Evolutionary conservation across 2,329 filamentous ascomycete species (phyloP).

Genomic region (Aspergillus jensenii): DNA sequence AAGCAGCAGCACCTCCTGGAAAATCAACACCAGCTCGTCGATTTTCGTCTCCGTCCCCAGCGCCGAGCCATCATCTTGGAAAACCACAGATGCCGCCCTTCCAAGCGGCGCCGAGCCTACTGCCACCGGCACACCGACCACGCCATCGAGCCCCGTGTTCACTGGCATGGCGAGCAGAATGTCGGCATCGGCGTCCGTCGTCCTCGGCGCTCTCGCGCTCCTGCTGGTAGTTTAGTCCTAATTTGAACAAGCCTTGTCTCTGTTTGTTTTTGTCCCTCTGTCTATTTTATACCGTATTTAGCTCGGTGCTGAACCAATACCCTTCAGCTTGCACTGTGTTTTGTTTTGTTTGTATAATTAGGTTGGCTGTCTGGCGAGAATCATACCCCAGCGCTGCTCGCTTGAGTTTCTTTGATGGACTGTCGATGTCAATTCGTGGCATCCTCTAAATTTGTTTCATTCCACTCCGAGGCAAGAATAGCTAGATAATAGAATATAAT

Average conservation of each 20-base stretch:
- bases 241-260: not conserved
- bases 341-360: not conserved
- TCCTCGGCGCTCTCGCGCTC: constrained; percentile 19
- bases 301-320: not conserved
- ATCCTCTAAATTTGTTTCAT: too few relatives aligned
- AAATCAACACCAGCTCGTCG: constrained; percentile 1
- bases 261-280: not conserved
- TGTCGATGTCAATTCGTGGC: too few relatives aligned
- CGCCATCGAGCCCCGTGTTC: constrained; percentile 20
- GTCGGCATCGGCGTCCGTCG: constrained; percentile 12
- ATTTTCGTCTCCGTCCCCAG: not conserved
- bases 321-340: not conserved
- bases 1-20: not conserved
- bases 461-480: too few relatives aligned
- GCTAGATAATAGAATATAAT: too few relatives aligned
- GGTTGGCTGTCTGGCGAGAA: not conserved
- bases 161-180: constrained; percentile 24
- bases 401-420: not conserved
- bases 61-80: not conserved
- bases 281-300: not conserved
- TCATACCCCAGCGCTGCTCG: not conserved
- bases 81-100: not conserved
- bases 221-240: constrained; percentile 13
- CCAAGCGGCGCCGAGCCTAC: not conserved
- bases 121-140: constrained; percentile 9